Base-by-base conservation (phyloP, 2,329 filamentous ascomycete genomes). In the Nemania sp. region DNA sequence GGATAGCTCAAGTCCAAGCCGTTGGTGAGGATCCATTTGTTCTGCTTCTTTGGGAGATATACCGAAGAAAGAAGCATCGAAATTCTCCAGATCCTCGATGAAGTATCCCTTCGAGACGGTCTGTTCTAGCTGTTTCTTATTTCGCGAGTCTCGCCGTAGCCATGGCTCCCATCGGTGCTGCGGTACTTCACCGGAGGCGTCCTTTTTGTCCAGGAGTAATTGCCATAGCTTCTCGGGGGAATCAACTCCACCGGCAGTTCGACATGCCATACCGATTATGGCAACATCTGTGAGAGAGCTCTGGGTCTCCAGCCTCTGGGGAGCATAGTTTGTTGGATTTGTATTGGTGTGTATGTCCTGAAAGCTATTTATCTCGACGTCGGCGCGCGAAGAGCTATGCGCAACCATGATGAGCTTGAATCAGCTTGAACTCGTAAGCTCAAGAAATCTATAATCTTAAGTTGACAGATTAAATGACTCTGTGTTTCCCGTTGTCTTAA, bases 1-100 rank as follows among this genome's bases (percentile, higher is more conserved):
- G 3, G 68, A 52, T 24, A 69, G n/a, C 56, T 70, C 68, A 11
- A 70, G 49, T 13, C 35, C 38, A 15, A 68, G 32, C 24, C 68
- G 54, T 49, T 70, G 68, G 15, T 68, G 68, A 20, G 68, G 68
- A 51, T 70, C 66, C 66, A 70, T 70, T 26, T 69, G 66, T 51
- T 66, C 68, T 5, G 68, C 68, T 45, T 69, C 68, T 26, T 58
- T 56, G n/a, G 67, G 67, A 0, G 64, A 64, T 18, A 70, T 54
- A 32, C 35, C 45, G 32, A 70, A 70, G 56, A 70, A 70, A 15
- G 54, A 47, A 4, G 64, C 29, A 29, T 70, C 67, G 29, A 70
- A 70, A 52, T 67, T 22, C 29, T 61, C 67, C 22, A 70, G n/a
- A 11, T 13, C 11, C n/a, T 70, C 67, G 27, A 70, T 26, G 41